phyloP scores from a whole-genome alignment of 345 rosid genomes.

The Turnera subulata region DNA sequence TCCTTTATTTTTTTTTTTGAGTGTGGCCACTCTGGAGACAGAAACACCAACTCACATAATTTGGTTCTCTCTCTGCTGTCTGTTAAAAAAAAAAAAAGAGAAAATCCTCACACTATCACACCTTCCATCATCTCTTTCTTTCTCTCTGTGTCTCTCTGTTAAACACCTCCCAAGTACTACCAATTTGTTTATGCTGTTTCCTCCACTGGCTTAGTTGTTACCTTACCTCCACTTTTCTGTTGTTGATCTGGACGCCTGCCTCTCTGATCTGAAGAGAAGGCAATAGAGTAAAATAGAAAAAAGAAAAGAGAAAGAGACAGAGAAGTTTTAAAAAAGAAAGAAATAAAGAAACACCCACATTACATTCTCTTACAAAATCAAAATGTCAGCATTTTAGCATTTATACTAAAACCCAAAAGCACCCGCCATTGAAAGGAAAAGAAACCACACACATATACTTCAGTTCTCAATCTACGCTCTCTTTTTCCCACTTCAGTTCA shows the following conservation, averaged over 20 bases:
- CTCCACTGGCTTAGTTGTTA: background rate
- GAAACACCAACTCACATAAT: slow-evolving; percentile 35
- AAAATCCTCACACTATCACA: background rate
- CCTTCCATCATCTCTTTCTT: background rate
- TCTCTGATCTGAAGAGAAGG: slow-evolving; percentile 10
- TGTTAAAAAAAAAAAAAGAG: background rate
- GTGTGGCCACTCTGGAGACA: slow-evolving; percentile 36
- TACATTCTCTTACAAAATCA: slow-evolving; percentile 10
- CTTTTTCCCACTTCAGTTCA: background rate
- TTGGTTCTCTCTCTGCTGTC: slow-evolving; percentile 1
- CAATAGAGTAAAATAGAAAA: no score
- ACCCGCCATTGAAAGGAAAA: background rate
- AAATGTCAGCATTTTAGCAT: slow-evolving; percentile 37
- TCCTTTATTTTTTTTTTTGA: no score
- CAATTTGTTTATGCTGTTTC: no score
- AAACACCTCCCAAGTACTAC: background rate
- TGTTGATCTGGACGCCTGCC: no score
- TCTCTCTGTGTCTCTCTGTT: background rate
- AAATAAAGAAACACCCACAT: background rate
- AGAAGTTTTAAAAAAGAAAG: background rate
- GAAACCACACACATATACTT: no score
- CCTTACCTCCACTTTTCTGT: background rate
- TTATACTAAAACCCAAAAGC: background rate
- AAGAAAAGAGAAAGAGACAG: no score
- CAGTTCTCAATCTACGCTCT: background rate